Percentiles rank a stretch among this genome's conserved stretches.
Conservation (phyloP, 441 rosid species). For the Euphorbia celastroides region DNA sequence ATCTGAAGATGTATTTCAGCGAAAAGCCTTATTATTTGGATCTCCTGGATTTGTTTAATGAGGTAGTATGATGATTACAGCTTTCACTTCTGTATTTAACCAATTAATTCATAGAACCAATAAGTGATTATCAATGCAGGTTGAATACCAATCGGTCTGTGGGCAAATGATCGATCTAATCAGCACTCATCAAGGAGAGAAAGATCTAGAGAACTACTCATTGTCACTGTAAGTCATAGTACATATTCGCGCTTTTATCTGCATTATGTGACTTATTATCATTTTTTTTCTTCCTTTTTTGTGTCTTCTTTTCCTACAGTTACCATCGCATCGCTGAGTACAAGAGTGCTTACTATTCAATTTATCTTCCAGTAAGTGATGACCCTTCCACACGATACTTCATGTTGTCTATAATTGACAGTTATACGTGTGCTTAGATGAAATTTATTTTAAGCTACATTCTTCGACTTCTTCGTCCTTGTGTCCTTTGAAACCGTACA, state of each 20-base stretch:
- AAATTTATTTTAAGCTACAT: neutral
- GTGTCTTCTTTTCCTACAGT: constrained; percentile 28
- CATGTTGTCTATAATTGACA: neutral
- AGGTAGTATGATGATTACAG: constrained; percentile 26
- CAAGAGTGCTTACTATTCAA: constrained; percentile 51
- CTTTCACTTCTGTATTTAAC: neutral
- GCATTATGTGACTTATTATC: neutral
- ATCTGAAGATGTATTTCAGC: constrained; percentile 43
- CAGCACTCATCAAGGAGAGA: constrained; percentile 39
- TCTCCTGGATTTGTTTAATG: constrained; percentile 46
- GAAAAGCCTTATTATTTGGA: constrained; percentile 45
- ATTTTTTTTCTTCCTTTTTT: neutral
- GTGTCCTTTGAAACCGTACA: neutral
- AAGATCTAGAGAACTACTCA: constrained; percentile 41
- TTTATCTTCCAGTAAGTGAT: constrained; percentile 52
- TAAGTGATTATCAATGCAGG: constrained; percentile 23
- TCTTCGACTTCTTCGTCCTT: neutral
- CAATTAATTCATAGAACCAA: neutral
- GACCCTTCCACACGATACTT: neutral
- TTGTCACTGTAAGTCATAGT: constrained; percentile 37
- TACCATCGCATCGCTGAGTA: constrained; percentile 48
- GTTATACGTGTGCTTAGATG: neutral
- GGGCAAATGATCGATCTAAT: constrained; percentile 58
- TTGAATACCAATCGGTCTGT: constrained; percentile 43
- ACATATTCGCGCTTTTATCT: constrained; percentile 7